Base-by-base conservation (phyloP, 23 red algal genomes). In the Gracilaria domingensis region DNA sequence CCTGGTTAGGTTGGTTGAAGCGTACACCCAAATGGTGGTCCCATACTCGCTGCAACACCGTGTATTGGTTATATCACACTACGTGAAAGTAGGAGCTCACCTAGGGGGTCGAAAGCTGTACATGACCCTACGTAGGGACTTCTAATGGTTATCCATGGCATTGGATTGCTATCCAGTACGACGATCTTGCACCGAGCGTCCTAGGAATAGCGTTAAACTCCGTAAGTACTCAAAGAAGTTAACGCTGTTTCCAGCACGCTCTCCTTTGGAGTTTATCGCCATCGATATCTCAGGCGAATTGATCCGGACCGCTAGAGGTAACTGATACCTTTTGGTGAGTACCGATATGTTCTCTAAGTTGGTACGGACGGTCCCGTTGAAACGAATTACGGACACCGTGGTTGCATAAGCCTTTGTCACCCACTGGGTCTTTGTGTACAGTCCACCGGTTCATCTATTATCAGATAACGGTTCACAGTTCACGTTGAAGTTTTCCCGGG, bases 401-500 rank as follows among this genome's bases (percentile, higher is more conserved):
- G 38, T 89, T 23, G 66, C 55, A 21, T 0, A 77, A 25, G 67
- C 72, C 0, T 76, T 89, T 35, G 56, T 59, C 0, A 76, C 56
- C 21, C 66, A 76, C 33, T 89, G 70, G 42, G 53, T 89, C 7
- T 78, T 78, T 44, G 29, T 50, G 13, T 89, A 79, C 49, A 42
- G 85, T 26, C 70, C 55, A 30, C 65, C 45, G 34, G 51, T 57
- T 12, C 21, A 44, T 7, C 5, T 60, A 12, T 39, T 89, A 13
- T 76, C 85, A 13, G 32, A 76, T 42, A 89, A 76, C 64, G 85
- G 85, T 39, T 26, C 23, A 45, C 66, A 89, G 85, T 89, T 89
- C n/a, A 48, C 33, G 44, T 60, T 35, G 14, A 53, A 65, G 67
- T 89, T 89, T 48, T 89, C 59, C 70, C 85, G 79, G 51, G 12